Percentiles rank a stretch among this genome's conserved stretches.
phyloP scores from a whole-genome alignment of 306 rosid genomes.

The Citrullus amarus region DNA sequence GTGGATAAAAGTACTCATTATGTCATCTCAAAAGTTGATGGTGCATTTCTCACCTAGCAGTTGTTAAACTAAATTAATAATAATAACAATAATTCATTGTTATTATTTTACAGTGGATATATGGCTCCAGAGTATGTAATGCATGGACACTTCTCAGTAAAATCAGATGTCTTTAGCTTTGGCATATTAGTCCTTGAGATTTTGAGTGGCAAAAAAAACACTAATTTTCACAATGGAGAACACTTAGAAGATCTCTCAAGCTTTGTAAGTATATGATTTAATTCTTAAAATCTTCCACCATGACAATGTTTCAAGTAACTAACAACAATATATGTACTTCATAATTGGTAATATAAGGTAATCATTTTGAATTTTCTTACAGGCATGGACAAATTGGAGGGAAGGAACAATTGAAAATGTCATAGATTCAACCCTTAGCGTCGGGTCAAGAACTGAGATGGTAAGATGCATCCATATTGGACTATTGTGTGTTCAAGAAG shows the following conservation, averaged over 20 bases:
- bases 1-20: too few species aligned
- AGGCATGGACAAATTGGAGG: conserved; percentile 24
- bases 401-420: background rate
- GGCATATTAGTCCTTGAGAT: background rate
- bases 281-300: background rate
- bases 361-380: background rate
- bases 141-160: background rate
- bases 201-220: background rate
- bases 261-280: background rate
- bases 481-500: conserved; percentile 28
- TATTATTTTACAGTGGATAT: background rate
- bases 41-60: too few species aligned
- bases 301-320: background rate
- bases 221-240: background rate
- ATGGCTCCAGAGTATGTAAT: conserved; percentile 1
- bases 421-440: background rate
- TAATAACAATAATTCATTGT: background rate
- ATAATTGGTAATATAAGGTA: background rate
- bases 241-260: background rate
- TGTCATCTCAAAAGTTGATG: too few species aligned
- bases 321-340: too few species aligned
- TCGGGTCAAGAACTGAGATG: background rate
- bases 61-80: too few species aligned
- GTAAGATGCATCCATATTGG: conserved; percentile 21
- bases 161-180: conserved; percentile 1